A percentile compares a stretch with the other conserved stretches of the same genome.
Evolutionary conservation across 2,329 filamentous ascomycete species (phyloP).

Genomic region (Cladosporium austrohemisphaericum): DNA sequence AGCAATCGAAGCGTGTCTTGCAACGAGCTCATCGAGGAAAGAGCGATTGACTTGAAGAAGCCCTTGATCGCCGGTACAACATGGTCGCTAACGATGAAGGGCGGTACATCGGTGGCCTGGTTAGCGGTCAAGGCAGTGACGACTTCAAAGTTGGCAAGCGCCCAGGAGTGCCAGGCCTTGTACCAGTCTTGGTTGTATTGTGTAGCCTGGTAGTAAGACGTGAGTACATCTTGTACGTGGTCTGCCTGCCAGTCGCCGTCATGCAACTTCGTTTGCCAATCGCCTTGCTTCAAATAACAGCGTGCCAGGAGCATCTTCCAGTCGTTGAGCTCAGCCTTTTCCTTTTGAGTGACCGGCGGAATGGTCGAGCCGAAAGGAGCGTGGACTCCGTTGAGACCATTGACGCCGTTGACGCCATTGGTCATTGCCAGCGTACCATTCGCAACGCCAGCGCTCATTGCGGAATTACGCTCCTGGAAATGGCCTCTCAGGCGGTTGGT

Average conservation of each 20-base stretch:
- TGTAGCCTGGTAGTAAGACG: constrained; percentile 88
- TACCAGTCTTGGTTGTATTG: constrained; percentile 94
- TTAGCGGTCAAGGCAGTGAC: constrained; percentile 74
- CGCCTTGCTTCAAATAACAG: constrained; percentile 92
- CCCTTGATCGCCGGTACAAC: constrained; percentile 92
- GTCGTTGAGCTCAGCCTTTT: constrained; percentile 49
- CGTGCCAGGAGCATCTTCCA: constrained; percentile 76
- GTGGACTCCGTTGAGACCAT: constrained; percentile 39
- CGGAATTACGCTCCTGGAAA: constrained; percentile 43
- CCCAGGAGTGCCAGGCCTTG: constrained; percentile 99
- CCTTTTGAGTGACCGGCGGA: constrained; percentile 34
- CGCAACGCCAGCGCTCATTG: constrained; percentile 24
- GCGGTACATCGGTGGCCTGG: constrained; percentile 56
- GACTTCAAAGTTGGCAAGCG: constrained; percentile 95
- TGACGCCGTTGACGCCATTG: constrained; percentile 44
- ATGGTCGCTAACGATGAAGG: constrained; percentile 72
- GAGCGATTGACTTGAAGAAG: constrained; percentile 94
- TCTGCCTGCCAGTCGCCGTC: constrained; percentile 86
- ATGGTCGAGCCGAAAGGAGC: constrained; percentile 30
- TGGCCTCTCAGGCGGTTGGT: constrained; percentile 59
- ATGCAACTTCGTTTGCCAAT: constrained; percentile 87
- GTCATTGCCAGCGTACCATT: constrained; percentile 34
- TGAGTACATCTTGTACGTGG: constrained; percentile 80
- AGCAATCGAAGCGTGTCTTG: constrained; percentile 91
- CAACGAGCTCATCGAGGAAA: constrained; percentile 86